Percentiles rank a stretch among this genome's conserved stretches.
These are phyloP conservation scores for Babesia ovis DNA, from an alignment of 169 alveolate species.

Conservation along the genomic window DNA sequence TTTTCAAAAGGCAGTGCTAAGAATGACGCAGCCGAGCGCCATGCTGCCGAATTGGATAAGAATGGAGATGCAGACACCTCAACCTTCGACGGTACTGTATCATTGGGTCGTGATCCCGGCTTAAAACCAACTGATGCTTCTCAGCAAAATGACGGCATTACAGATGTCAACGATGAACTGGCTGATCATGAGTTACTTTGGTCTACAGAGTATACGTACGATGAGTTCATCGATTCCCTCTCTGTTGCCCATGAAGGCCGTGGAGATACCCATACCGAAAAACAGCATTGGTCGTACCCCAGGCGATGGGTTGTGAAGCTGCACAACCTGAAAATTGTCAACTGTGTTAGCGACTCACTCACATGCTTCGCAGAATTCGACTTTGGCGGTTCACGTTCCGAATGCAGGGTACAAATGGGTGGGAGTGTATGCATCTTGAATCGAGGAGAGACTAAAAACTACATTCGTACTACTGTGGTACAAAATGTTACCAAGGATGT, in stretches of 20 bases:
- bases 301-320: constrained; percentile 74
- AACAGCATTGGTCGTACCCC: constrained; percentile 76
- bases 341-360: constrained; percentile 66
- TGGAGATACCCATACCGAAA: constrained; percentile 70
- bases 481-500: constrained; percentile 74
- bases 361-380: constrained; percentile 78
- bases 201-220: constrained; percentile 74
- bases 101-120: constrained; percentile 3
- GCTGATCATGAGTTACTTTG: constrained; percentile 71
- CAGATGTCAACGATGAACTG: constrained; percentile 52
- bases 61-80: constrained; percentile 4
- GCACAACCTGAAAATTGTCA: constrained; percentile 69
- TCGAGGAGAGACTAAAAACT: constrained; percentile 77
- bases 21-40: constrained; percentile 2
- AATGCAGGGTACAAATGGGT: constrained; percentile 78
- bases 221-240: constrained; percentile 71
- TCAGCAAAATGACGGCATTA: neutral
- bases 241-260: constrained; percentile 64
- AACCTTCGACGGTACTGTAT: neutral
- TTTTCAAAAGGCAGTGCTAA: constrained; percentile 11
- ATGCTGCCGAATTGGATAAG: neutral
- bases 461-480: constrained; percentile 80
- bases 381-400: constrained; percentile 76
- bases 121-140: neutral
- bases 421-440: constrained; percentile 70